phyloP scores from a whole-genome alignment of 2,329 filamentous ascomycete genomes.

The Blastomyces emzantsi region DNA sequence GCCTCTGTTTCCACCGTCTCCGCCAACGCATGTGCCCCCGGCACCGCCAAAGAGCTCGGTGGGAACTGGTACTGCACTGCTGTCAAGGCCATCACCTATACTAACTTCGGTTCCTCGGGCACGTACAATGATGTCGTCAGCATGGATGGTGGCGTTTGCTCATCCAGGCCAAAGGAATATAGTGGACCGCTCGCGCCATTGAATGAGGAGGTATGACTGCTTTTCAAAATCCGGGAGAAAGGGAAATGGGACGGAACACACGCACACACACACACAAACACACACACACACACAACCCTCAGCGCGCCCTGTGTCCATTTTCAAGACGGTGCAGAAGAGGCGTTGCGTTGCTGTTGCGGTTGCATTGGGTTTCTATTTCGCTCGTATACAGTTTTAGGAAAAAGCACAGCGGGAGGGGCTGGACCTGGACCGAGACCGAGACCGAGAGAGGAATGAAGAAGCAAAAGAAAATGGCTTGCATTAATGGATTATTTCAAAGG shows the following conservation, averaged over 20 bases:
- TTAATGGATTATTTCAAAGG: too few species aligned
- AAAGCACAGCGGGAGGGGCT: too few species aligned
- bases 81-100: constrained; percentile 60
- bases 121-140: constrained; percentile 54
- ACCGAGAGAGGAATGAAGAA: too few species aligned
- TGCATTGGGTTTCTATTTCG: too few species aligned
- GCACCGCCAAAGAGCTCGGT: constrained; percentile 23
- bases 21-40: constrained; percentile 17
- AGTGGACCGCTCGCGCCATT: constrained; percentile 57
- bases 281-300: neutral
- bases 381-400: too few species aligned
- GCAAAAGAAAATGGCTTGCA: too few species aligned
- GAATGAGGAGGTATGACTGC: constrained; percentile 55
- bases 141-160: constrained; percentile 53
- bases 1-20: constrained; percentile 17
- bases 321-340: too few species aligned
- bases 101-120: constrained; percentile 51
- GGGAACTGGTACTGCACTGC: constrained; percentile 60
- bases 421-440: too few species aligned
- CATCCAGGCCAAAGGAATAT: constrained; percentile 45
- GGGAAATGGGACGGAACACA: neutral
- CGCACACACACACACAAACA: neutral
- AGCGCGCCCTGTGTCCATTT: too few species aligned
- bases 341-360: too few species aligned
- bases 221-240: neutral